phyloP scores from a whole-genome alignment of 768 basidiomycete genomes.

The Lepiota subincarnata region DNA sequence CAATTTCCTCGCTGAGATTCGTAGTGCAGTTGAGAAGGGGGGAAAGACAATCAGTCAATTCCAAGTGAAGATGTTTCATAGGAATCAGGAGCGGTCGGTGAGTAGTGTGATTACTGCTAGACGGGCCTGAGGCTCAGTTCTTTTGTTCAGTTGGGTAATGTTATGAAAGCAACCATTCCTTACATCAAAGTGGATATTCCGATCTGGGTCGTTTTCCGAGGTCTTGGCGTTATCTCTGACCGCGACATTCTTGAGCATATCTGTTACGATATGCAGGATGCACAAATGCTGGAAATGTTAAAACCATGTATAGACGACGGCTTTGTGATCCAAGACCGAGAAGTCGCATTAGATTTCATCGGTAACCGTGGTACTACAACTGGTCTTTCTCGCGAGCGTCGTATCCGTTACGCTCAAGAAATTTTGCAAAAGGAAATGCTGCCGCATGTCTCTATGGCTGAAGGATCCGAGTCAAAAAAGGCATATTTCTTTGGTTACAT shows the following conservation, averaged over 20 bases:
- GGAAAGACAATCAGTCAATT: constrained; percentile 98
- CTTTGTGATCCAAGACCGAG: constrained; percentile 96
- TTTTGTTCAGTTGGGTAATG: constrained; percentile 67
- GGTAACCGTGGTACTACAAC: constrained; percentile 96
- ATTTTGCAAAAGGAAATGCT: constrained; percentile 99
- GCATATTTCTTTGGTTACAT: constrained; percentile 99
- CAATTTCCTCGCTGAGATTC: constrained; percentile 94
- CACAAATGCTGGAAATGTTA: constrained; percentile 95
- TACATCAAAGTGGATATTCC: constrained; percentile 99
- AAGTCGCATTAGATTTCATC: constrained; percentile 96
- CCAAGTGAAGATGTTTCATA: constrained; percentile 95
- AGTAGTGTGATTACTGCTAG: constrained; percentile 26
- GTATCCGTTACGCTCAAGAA: constrained; percentile 94
- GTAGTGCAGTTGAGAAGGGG: constrained; percentile 95
- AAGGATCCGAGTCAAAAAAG: constrained; percentile 96
- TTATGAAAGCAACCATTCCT: constrained; percentile 95
- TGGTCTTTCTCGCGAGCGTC: constrained; percentile 85
- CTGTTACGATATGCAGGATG: constrained; percentile 95
- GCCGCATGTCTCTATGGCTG: constrained; percentile 93
- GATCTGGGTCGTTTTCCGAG: constrained; percentile 98
- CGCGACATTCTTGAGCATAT: constrained; percentile 98
- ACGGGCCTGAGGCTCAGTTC: constrained; percentile 5
- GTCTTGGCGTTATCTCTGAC: constrained; percentile 95
- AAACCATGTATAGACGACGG: constrained; percentile 99
- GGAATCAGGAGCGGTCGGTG: constrained; percentile 85